Evolutionary conservation across 257 asterid genomes (phyloP), one percentile per base, ranked within the genome.

Genomic region (Mentha longifolia): DNA sequence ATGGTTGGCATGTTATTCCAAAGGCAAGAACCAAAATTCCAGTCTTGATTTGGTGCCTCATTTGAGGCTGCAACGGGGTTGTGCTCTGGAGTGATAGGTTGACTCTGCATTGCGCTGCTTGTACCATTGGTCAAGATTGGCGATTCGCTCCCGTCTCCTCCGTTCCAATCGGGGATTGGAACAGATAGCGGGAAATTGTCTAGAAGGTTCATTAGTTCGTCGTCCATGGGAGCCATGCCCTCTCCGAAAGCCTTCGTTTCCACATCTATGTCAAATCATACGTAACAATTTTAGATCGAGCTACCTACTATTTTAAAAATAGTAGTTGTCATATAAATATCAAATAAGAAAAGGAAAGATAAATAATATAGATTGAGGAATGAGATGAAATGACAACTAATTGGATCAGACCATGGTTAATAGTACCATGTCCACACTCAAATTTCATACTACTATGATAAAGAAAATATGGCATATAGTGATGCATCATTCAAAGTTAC

Each of bases 1-100:
- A 86, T 82, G 59, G 69, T 73, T 11, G 89, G 87, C 92, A 86
- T 80, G 68, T 80, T 84, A 30, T 84, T 78, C 92, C 92, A 82
- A 33, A 73, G 82, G 75, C 75, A 68, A 42, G 79, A 59, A 35
- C 85, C 86, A 78, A 76, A 57, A 70, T 61, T 73, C 83, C 77
- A 76, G 9, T 76, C 85, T 61, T 83, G 81, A 72, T 83, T 73
- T 9, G 63, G 64, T 17, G 78, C 16, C 31, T 58, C 79, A 0
- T 63, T 50, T 13, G 79, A 41, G 66, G 70, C 28, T 68, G 76
- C 58, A 60, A 68, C 61, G 10, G 75, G 78, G 78, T n/a, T n/a
- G n/a, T 78, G 75, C 73, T 58, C 61, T 4, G 77, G 61, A 39
- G 54, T 74, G 1, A 11, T 39, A 19, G 37, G 73, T 61, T 71